phyloP scores from a whole-genome alignment of 108 stramenopile species.

The Cylindrotheca fusiformis region DNA sequence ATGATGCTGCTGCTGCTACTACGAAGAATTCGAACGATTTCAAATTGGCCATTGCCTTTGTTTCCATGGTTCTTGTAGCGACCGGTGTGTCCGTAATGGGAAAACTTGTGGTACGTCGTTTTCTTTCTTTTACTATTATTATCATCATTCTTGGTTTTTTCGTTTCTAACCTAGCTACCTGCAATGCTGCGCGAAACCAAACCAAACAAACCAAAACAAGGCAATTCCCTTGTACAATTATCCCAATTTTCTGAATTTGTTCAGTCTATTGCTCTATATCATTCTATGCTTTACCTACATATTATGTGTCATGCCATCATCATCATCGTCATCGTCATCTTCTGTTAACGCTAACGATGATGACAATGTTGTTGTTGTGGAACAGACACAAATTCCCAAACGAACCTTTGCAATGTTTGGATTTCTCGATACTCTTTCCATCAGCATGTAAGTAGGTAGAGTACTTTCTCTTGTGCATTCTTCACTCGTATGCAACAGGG shows the following conservation, averaged over 20 bases:
- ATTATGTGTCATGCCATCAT: not conserved
- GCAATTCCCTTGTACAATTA: conserved; percentile 52
- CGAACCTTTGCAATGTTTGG: conserved; percentile 27
- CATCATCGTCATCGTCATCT: conserved; percentile 49
- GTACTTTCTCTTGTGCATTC: conserved; percentile 76
- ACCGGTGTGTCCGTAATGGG: not conserved
- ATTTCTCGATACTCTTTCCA: conserved; percentile 39
- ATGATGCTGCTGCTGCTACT: too few species aligned
- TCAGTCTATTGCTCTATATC: conserved; percentile 69
- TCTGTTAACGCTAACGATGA: conserved; percentile 63
- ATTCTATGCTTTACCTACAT: conserved; percentile 71
- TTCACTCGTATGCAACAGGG: too few species aligned
- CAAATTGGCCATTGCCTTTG: not conserved
- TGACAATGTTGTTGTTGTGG: conserved; percentile 50
- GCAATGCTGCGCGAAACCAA: too few species aligned
- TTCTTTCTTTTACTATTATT: not conserved
- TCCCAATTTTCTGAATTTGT: conserved; percentile 81
- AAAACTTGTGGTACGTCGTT: not conserved
- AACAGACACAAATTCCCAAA: conserved; percentile 66
- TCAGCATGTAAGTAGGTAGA: conserved; percentile 83
- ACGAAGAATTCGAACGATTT: not conserved
- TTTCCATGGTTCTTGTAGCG: not conserved
- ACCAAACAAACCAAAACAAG: not conserved
- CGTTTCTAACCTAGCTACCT: too few species aligned
- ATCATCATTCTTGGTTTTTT: too few species aligned